Evolutionary conservation across 768 basidiomycete species (phyloP).

Genomic region (Omphalotus guepiniiformis): DNA sequence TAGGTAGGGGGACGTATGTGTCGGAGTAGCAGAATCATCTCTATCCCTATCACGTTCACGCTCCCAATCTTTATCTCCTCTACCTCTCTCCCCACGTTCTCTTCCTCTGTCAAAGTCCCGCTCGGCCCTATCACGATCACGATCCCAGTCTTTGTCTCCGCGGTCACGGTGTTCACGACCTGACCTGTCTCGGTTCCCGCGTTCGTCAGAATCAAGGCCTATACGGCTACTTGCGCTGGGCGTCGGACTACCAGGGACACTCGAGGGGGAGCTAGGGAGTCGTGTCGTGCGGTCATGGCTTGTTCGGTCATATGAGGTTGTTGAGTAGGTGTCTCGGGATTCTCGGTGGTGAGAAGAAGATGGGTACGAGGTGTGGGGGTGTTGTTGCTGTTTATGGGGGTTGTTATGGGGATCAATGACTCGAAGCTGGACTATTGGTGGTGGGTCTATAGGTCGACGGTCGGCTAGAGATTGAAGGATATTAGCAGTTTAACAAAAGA

Average conservation of each 20-base stretch:
- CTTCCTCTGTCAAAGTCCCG: not conserved
- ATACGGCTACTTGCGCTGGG: not conserved
- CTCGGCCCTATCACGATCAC: not conserved
- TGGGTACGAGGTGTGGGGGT: not conserved
- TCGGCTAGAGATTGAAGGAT: conserved; percentile 52
- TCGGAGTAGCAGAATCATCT: conserved; percentile 6
- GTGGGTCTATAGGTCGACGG: conserved; percentile 94
- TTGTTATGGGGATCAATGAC: conserved; percentile 71
- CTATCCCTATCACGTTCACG: not conserved
- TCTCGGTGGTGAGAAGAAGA: not conserved
- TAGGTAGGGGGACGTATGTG: not conserved
- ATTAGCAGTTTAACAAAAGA: not conserved
- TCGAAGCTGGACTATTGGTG: conserved; percentile 92
- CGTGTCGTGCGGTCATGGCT: too few species aligned
- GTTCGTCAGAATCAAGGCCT: too few species aligned
- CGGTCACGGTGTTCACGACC: too few species aligned
- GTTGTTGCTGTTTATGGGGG: not conserved
- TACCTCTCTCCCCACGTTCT: conserved; percentile 1
- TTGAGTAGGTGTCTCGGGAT: not conserved
- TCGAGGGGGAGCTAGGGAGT: too few species aligned
- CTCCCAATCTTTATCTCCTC: not conserved
- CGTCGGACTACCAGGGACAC: not conserved
- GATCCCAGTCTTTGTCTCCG: not conserved
- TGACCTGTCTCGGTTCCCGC: too few species aligned
- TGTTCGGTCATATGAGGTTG: too few species aligned